Conservation (phyloP, 441 rosid genomes). For the Adansonia grandidieri region DNA sequence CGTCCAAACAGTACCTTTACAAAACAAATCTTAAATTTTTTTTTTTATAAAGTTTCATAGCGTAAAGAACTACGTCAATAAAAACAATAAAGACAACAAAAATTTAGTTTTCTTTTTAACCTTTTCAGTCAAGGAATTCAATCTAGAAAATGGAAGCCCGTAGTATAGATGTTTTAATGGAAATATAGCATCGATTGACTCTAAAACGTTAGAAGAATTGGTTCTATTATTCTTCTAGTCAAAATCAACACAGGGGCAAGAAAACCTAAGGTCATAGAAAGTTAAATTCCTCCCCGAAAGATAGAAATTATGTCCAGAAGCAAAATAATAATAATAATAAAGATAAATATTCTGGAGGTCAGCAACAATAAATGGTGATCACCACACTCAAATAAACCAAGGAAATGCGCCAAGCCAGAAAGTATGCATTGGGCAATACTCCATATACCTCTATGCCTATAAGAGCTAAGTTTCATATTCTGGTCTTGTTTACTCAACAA, state of each 20-base stretch:
- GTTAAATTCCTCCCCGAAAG: constrained; percentile 2
- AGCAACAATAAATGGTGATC: background rate
- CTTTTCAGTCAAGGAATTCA: background rate
- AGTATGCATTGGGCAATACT: constrained; percentile 3
- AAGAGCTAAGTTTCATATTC: constrained; percentile 16
- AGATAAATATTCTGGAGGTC: background rate
- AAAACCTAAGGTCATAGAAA: background rate
- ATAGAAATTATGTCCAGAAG: background rate
- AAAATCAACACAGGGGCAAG: constrained; percentile 1
- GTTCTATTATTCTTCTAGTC: background rate
- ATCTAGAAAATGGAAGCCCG: background rate
- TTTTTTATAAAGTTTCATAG: too few species aligned
- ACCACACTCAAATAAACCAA: background rate
- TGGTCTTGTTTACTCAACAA: constrained; percentile 13
- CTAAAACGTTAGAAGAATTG: background rate
- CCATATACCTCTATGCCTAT: background rate
- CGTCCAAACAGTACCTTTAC: background rate
- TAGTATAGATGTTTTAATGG: background rate
- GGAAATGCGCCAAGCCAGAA: background rate
- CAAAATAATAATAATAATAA: background rate
- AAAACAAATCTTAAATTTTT: background rate
- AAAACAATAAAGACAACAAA: background rate
- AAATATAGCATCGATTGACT: background rate
- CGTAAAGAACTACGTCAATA: background rate
- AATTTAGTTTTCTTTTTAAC: background rate